These are phyloP conservation scores for Candida vaughaniae DNA, from an alignment of 805 yeast genomes.

Conservation along the genomic window DNA sequence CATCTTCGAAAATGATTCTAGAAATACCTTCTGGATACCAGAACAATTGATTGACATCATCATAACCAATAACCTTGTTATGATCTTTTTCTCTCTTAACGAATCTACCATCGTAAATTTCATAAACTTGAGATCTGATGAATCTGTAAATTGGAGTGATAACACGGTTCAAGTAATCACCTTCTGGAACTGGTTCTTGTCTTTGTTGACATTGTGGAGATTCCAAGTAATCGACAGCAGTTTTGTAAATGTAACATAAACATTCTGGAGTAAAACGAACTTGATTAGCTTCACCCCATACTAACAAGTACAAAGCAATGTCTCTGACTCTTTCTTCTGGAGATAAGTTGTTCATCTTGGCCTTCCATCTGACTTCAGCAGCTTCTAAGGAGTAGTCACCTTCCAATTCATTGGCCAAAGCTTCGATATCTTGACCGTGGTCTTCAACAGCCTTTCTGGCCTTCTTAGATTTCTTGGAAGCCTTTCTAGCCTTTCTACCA, in stretches of 20 bases:
- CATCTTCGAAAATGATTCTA: slow-evolving; percentile 87
- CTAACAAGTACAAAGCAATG: slow-evolving; percentile 66
- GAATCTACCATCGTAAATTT: slow-evolving; percentile 75
- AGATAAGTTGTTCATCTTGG: slow-evolving; percentile 66
- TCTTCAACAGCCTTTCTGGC: slow-evolving; percentile 69
- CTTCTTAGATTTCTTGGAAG: slow-evolving; percentile 77
- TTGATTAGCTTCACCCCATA: slow-evolving; percentile 93
- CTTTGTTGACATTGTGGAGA: slow-evolving; percentile 92
- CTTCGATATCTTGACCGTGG: slow-evolving; percentile 58
- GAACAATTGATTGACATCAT: slow-evolving; percentile 96
- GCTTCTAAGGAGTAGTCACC: slow-evolving; percentile 81
- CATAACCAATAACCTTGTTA: slow-evolving; percentile 83
- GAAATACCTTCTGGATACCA: slow-evolving; percentile 99
- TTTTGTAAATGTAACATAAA: slow-evolving; percentile 91
- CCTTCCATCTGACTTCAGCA: slow-evolving; percentile 87
- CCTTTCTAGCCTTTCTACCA: slow-evolving; percentile 77
- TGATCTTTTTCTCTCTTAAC: slow-evolving; percentile 86
- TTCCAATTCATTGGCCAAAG: slow-evolving; percentile 67
- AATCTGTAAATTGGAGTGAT: slow-evolving; percentile 87
- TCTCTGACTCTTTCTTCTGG: slow-evolving; percentile 84
- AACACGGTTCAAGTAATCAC: slow-evolving; percentile 88
- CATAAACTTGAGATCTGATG: slow-evolving; percentile 79
- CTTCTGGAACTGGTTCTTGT: slow-evolving; percentile 79
- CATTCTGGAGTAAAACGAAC: slow-evolving; percentile 91
- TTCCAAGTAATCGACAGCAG: slow-evolving; percentile 84